Evolutionary conservation across 2,329 filamentous ascomycete genomes (phyloP), one percentile per base, ranked within the genome.

Genomic region (Ophiocordyceps robertsii): DNA sequence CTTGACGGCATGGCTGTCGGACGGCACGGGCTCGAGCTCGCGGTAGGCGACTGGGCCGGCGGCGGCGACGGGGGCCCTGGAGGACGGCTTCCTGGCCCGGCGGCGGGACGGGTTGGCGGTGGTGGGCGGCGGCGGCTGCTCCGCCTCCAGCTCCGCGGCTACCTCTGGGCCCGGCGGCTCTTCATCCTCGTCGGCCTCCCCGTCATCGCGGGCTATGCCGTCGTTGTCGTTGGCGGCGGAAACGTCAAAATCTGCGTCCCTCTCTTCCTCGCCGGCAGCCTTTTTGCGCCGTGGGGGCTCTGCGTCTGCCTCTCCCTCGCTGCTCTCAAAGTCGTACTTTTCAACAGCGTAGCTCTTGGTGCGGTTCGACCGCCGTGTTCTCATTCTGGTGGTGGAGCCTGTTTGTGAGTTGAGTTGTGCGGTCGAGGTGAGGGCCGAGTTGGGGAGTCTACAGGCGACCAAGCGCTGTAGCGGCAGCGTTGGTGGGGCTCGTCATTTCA

Each of bases 361-460:
- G 37, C 58, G 60, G 47, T 63, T 64, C 16, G 62, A 58, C 39
- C 43, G 57, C 40, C 62, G 56, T n/a, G 62, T 62, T 49, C 57
- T 58, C 61, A 63, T 65, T 29, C 38, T 52, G 48, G n/a, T 9
- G 41, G n/a, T 9, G 9, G 24, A 27, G 24, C 24, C 24, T 27
- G 24, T 24, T 7, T 4, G 7, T 24, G 24, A 24, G 24, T 7
- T 7, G 19, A 39, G 32, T 35, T 16, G 32, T 32, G 31, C 3
- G 12, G 31, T 32, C 31, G 31, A 32, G 31, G 3, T 32, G 7
- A 24, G 4, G 19, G 19, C 19, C 19, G 19, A 19, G 19, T 4
- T 19, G 19, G 19, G 19, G 19, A 19, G 19, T 27, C 9, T 27
- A 27, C 24, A 27, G 24, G 24, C 6, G 6, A 27, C 9, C 24